Percentiles rank a stretch among this genome's conserved stretches.
Evolutionary conservation across 2,329 filamentous ascomycete species (phyloP).

Genomic region (Ambrosiella cleistominuta): DNA sequence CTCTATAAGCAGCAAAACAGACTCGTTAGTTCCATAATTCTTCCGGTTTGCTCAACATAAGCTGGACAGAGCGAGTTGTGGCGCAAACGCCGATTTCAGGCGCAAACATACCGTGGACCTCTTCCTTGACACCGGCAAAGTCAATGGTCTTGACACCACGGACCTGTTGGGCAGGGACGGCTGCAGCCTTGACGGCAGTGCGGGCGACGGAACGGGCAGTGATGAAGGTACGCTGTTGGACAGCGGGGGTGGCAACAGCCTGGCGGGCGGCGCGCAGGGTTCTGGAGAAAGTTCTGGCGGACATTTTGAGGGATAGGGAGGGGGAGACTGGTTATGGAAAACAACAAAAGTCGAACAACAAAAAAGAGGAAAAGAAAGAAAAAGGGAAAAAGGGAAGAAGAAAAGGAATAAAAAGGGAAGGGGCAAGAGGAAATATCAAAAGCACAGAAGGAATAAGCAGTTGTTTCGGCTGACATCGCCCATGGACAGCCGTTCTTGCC

Average conservation of each 20-base stretch:
- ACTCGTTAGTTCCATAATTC: slow-evolving; percentile 3
- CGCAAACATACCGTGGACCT: slow-evolving; percentile 59
- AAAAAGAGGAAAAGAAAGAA: slow-evolving; percentile 5
- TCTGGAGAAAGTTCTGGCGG: slow-evolving; percentile 57
- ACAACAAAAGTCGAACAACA: slow-evolving; percentile 11
- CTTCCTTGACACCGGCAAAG: slow-evolving; percentile 90
- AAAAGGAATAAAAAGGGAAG: slow-evolving; percentile 5
- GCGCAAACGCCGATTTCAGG: background rate
- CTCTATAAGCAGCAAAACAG: slow-evolving; percentile 37
- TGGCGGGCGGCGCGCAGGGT: slow-evolving; percentile 47
- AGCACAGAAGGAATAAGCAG: slow-evolving; percentile 3
- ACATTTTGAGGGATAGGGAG: slow-evolving; percentile 36
- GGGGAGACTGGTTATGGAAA: slow-evolving; percentile 16
- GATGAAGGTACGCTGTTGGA: slow-evolving; percentile 45
- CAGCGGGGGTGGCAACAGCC: slow-evolving; percentile 36
- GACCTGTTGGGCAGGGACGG: slow-evolving; percentile 44
- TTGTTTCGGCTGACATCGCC: background rate
- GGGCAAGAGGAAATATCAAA: slow-evolving; percentile 6
- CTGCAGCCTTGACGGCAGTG: slow-evolving; percentile 34
- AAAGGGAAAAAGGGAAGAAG: slow-evolving; percentile 2
- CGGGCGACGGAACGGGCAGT: slow-evolving; percentile 40
- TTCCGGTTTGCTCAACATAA: no score
- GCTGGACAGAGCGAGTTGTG: no score
- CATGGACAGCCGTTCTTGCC: background rate
- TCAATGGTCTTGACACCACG: slow-evolving; percentile 97